phyloP scores from a whole-genome alignment of 306 rosid species.

The Medicago lupulina region DNA sequence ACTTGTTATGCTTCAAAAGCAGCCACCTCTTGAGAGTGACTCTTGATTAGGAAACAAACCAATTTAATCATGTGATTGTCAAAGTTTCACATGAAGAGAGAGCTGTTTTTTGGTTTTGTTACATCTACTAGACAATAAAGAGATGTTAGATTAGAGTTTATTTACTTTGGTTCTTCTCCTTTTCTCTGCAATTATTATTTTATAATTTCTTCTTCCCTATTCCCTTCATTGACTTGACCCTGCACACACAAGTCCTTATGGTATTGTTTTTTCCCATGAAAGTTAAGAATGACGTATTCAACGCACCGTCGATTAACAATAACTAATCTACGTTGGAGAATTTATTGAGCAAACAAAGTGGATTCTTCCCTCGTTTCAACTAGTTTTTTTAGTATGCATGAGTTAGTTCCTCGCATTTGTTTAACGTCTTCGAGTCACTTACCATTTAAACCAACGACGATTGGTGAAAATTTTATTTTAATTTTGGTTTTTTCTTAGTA shows the following conservation, averaged over 20 bases:
- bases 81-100: slow-evolving; percentile 36
- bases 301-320: too few species aligned
- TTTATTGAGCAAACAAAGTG: too few species aligned
- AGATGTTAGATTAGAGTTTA: slow-evolving; percentile 17
- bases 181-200: slow-evolving; percentile 7
- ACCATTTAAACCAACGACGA: too few species aligned
- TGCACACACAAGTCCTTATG: slow-evolving; percentile 26
- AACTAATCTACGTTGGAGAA: too few species aligned
- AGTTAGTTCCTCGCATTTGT: background rate
- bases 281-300: background rate
- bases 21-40: slow-evolving; percentile 38
- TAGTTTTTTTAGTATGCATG: too few species aligned
- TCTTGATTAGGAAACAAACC: slow-evolving; percentile 29
- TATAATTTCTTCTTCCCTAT: background rate
- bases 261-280: slow-evolving; percentile 8
- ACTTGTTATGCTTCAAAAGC: slow-evolving; percentile 29
- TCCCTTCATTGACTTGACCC: slow-evolving; percentile 43
- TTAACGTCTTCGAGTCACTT: background rate
- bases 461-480: background rate
- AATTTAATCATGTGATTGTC: slow-evolving; percentile 35
- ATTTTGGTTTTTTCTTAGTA: background rate
- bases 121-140: slow-evolving; percentile 27
- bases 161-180: slow-evolving; percentile 27
- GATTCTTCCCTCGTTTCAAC: too few species aligned
- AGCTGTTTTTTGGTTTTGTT: slow-evolving; percentile 19